A percentile compares a stretch with the other conserved stretches of the same genome.
Evolutionary conservation across 2,329 filamentous ascomycete species (phyloP).

Genomic region (Colletotrichum truncatum): DNA sequence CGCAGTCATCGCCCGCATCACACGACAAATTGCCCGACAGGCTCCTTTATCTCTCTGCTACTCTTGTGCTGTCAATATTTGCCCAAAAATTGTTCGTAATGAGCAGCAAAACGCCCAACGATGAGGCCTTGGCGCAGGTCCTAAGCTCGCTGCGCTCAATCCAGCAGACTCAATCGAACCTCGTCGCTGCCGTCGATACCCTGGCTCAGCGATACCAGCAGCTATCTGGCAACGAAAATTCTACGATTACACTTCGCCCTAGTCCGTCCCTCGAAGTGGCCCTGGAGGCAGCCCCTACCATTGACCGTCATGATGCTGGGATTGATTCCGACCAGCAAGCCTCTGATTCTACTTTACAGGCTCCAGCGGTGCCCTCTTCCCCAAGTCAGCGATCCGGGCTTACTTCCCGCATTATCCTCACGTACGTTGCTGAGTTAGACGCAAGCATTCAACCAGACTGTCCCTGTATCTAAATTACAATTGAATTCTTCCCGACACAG

Average conservation of each 20-base stretch:
- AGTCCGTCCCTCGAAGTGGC: background rate
- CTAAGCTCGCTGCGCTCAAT: conserved; percentile 44
- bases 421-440: conserved; percentile 45
- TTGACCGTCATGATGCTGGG: conserved; percentile 24
- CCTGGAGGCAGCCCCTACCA: conserved; percentile 12
- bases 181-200: conserved; percentile 51
- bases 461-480: background rate
- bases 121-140: conserved; percentile 44
- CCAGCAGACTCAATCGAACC: conserved; percentile 50
- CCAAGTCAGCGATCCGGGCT: conserved; percentile 53
- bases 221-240: conserved; percentile 13
- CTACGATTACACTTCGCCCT: conserved; percentile 1
- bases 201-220: conserved; percentile 40
- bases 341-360: conserved; percentile 32
- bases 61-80: background rate
- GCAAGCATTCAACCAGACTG: background rate
- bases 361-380: conserved; percentile 36
- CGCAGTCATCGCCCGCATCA: background rate
- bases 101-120: background rate
- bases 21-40: too few relatives aligned
- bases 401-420: conserved; percentile 65
- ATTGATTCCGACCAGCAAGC: conserved; percentile 3
- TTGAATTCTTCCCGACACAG: background rate
- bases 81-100: conserved; percentile 11
- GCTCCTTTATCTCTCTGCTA: too few relatives aligned